Percentiles rank a stretch among this genome's conserved stretches.
Evolutionary conservation across 2,329 filamentous ascomycete species (phyloP).

Genomic region (Colletotrichum shisoi): DNA sequence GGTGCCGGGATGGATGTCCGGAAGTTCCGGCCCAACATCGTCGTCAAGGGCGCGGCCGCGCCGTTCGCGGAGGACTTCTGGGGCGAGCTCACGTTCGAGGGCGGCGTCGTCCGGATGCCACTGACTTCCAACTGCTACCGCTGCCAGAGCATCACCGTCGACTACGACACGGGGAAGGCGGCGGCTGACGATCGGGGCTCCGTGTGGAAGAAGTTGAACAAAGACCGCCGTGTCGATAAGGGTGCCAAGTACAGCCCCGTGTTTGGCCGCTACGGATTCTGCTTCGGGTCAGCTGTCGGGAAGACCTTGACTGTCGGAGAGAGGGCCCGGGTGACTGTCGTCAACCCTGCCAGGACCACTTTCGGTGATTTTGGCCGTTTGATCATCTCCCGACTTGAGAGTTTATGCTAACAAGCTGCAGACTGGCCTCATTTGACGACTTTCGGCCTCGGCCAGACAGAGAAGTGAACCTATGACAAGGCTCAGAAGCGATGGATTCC

Average conservation of each 20-base stretch:
- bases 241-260: slow-evolving; percentile 24
- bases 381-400: too few species aligned
- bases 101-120: slow-evolving; percentile 16
- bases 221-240: slow-evolving; percentile 17
- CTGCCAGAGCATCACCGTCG: slow-evolving; percentile 28
- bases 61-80: neutral
- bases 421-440: too few species aligned
- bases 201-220: slow-evolving; percentile 28
- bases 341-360: too few species aligned
- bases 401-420: too few species aligned
- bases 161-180: slow-evolving; percentile 19
- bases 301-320: slow-evolving; percentile 7
- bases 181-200: slow-evolving; percentile 19
- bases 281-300: slow-evolving; percentile 11
- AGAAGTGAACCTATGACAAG: too few species aligned
- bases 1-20: too few species aligned
- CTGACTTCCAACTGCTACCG: slow-evolving; percentile 22
- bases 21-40: too few species aligned
- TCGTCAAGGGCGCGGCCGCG: too few species aligned
- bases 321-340: neutral
- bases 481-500: too few species aligned
- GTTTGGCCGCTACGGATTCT: slow-evolving; percentile 22
- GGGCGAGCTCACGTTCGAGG: slow-evolving; percentile 15
- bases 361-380: too few species aligned
- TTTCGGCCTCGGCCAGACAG: too few species aligned